Evolutionary conservation across 345 rosid species (phyloP).

Genomic region (Boechera retrofracta): DNA sequence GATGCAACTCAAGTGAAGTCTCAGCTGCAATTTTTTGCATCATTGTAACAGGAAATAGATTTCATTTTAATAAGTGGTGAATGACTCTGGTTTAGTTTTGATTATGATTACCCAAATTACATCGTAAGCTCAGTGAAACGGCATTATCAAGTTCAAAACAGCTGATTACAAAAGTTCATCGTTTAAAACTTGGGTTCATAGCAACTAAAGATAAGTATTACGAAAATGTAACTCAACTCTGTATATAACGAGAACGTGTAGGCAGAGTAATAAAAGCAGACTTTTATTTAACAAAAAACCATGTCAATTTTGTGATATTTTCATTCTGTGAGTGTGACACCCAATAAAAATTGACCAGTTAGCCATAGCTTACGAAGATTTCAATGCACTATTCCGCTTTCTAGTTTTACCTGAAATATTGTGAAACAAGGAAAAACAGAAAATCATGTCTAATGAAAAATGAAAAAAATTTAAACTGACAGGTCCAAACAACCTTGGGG

Average conservation of each 20-base stretch:
- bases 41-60: constrained; percentile 31
- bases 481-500: neutral
- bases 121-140: constrained; percentile 16
- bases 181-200: constrained; percentile 23
- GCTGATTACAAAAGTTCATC: neutral
- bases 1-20: constrained; percentile 18
- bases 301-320: neutral
- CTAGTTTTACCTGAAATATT: neutral
- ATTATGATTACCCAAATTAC: constrained; percentile 5
- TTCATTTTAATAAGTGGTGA: neutral
- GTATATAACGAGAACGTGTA: constrained; percentile 23
- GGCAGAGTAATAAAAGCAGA: constrained; percentile 7
- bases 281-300: neutral
- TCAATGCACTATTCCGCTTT: neutral
- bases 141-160: constrained; percentile 7
- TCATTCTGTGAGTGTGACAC: neutral
- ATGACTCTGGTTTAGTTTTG: neutral
- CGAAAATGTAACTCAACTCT: neutral
- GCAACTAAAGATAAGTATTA: constrained; percentile 12
- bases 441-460: neutral
- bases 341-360: neutral
- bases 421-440: constrained; percentile 2
- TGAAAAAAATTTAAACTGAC: neutral
- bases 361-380: neutral
- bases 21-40: constrained; percentile 2